Evolutionary conservation across 352 stramenopile genomes (phyloP), one percentile per base, ranked within the genome.

Genomic region (Phytopythium oedochilum): DNA sequence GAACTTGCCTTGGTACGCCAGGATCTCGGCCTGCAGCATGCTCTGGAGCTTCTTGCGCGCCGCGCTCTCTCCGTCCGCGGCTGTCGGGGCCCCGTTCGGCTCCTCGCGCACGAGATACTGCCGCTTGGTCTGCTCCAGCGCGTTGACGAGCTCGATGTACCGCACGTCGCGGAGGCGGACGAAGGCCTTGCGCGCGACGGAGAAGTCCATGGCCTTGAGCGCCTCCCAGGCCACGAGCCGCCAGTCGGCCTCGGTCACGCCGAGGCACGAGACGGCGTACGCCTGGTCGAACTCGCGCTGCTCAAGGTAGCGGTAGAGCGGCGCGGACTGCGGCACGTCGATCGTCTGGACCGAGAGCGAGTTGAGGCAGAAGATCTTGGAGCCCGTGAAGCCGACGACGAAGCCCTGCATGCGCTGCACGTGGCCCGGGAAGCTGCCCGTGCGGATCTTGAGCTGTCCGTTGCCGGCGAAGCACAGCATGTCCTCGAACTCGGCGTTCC

Each of bases 401-500:
- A 97, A 95, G 52, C 92, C 94, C 46, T 92, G 82, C 77, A 97
- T 94, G 34, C 83, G 82, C 59, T 98, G 92, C 3, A 78, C 68
- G 60, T 97, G 84, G 2, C 96, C 86, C 8, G 88, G 86, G 46
- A 97, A 97, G 43, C 75, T 73, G 17, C 86, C 91, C 5, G 90
- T 96, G 54, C 94, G 96, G 58, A 98, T 96, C 73, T 88, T 91
- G 29, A 98, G 83, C 57, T 89, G 83, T 1, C 74, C 77, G 53
- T 88, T 91, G 18, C 88, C 86, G 5, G 79, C 89, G 59, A 96
- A 98, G 66, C 94, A 98, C 38, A 98, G 58, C 86, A 98, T 97
- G 47, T 98, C 92, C 42, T 98, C 92, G 42, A 92, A 85, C 56
- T 97, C 89, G 9, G 85, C 90, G 75, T 98, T 98, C 73, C 94